Conservation (phyloP, 2,329 filamentous ascomycete species). For the Neoscytalidium dimidiatum region DNA sequence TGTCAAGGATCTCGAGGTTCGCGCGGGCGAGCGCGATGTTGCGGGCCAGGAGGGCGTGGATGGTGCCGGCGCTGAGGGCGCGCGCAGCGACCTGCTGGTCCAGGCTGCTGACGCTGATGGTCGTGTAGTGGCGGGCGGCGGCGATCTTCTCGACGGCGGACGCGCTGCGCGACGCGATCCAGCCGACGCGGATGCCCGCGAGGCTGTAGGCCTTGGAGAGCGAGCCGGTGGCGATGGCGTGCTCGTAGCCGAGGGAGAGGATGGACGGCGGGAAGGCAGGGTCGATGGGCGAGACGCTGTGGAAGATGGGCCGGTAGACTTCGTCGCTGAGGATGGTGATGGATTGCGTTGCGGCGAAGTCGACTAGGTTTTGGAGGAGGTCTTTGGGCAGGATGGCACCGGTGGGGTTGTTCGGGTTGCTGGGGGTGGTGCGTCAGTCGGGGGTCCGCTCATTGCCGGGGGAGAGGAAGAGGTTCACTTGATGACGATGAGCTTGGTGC, state of each 20-base stretch:
- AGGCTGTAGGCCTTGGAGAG: constrained; percentile 85
- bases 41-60: constrained; percentile 62
- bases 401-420: constrained; percentile 80
- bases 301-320: constrained; percentile 82
- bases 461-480: constrained; percentile 41
- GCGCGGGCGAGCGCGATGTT: constrained; percentile 68
- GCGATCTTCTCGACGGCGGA: constrained; percentile 66
- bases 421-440: constrained; percentile 40
- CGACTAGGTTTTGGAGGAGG: constrained; percentile 62
- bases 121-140: constrained; percentile 75
- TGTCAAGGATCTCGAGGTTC: constrained; percentile 67
- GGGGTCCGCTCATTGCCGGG: neutral
- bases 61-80: constrained; percentile 66
- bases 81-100: constrained; percentile 78
- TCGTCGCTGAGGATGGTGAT: constrained; percentile 71
- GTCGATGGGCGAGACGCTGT: constrained; percentile 60
- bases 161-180: constrained; percentile 70
- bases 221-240: constrained; percentile 72
- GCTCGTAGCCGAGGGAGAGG: constrained; percentile 70
- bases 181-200: constrained; percentile 79
- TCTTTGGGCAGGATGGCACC: constrained; percentile 66
- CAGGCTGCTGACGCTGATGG: constrained; percentile 80
- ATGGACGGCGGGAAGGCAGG: constrained; percentile 65
- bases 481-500: constrained; percentile 71
- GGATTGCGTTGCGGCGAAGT: constrained; percentile 61